These are phyloP conservation scores for Mortierella hygrophila DNA, from an alignment of 192 early-diverging fungal genomes.

Conservation along the genomic window DNA sequence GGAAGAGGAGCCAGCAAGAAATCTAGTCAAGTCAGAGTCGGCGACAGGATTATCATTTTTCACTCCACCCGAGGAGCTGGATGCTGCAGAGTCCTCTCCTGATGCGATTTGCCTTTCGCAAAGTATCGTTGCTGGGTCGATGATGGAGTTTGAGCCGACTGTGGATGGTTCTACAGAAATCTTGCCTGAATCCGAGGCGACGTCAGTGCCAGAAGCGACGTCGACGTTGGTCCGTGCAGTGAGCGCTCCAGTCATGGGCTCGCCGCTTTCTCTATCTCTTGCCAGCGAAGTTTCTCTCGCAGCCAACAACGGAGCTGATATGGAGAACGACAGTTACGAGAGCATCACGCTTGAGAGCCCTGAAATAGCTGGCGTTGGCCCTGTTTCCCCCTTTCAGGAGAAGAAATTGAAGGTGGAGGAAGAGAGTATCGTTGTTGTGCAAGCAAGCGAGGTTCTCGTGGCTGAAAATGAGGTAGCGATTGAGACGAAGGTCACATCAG, in stretches of 20 bases:
- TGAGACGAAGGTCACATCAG: neutral
- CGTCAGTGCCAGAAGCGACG: too few relatives aligned
- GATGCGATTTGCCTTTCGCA: neutral
- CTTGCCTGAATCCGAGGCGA: neutral
- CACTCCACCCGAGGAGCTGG: slow-evolving; percentile 8
- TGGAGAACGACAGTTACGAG: neutral
- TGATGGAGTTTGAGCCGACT: slow-evolving; percentile 8
- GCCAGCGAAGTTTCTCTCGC: neutral
- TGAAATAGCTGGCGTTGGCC: neutral
- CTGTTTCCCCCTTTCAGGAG: neutral
- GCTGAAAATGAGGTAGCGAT: neutral
- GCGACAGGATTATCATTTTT: slow-evolving; percentile 25
- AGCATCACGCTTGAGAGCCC: neutral
- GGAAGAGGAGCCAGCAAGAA: neutral
- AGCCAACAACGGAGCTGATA: neutral
- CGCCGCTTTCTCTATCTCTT: neutral
- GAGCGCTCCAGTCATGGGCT: neutral
- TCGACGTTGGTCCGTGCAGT: neutral
- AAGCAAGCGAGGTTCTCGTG: neutral
- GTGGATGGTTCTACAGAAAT: neutral
- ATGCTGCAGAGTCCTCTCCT: neutral
- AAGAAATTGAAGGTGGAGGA: neutral
- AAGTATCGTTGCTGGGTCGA: neutral
- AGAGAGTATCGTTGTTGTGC: neutral
- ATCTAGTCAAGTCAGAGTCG: neutral